Conservation (phyloP, 2,329 filamentous ascomycete species). For the Elsinoe perseae region DNA sequence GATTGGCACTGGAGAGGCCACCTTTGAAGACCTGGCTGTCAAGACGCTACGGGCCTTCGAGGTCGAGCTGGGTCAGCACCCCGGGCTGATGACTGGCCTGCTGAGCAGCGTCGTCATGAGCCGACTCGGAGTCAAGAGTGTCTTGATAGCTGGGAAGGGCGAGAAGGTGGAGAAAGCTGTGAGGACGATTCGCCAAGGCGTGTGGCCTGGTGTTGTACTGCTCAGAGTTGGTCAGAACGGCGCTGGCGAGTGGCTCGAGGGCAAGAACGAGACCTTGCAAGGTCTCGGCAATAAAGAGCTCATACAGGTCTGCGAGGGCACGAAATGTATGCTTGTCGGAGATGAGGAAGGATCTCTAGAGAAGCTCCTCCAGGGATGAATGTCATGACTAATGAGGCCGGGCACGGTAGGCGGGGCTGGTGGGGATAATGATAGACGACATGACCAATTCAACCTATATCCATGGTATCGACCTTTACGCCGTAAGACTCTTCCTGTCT, state of each 20-base stretch:
- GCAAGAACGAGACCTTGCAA: conserved; percentile 42
- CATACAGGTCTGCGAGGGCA: conserved; percentile 42
- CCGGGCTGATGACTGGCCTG: conserved; percentile 80
- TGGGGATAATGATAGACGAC: conserved; percentile 7
- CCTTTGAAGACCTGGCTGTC: conserved; percentile 55
- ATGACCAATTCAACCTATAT: neutral
- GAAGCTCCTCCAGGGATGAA: conserved; percentile 4
- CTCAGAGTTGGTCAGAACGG: conserved; percentile 33
- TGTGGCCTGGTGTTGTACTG: conserved; percentile 32
- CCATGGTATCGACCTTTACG: conserved; percentile 1
- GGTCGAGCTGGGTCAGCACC: conserved; percentile 84
- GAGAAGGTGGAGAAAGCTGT: conserved; percentile 36
- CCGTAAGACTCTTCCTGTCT: neutral
- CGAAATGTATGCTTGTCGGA: conserved; percentile 28
- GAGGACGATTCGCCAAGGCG: conserved; percentile 32
- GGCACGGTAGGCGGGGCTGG: neutral
- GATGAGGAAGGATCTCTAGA: conserved; percentile 19
- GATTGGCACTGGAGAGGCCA: neutral
- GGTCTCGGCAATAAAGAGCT: conserved; percentile 36
- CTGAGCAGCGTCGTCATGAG: conserved; percentile 67
- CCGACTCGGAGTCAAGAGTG: conserved; percentile 58
- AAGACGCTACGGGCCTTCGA: conserved; percentile 80
- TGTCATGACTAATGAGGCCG: conserved; percentile 11
- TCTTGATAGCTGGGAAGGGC: conserved; percentile 48
- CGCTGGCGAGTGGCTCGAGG: conserved; percentile 41